phyloP scores from a whole-genome alignment of 2,329 filamentous ascomycete genomes.

The Cadophora malorum region DNA sequence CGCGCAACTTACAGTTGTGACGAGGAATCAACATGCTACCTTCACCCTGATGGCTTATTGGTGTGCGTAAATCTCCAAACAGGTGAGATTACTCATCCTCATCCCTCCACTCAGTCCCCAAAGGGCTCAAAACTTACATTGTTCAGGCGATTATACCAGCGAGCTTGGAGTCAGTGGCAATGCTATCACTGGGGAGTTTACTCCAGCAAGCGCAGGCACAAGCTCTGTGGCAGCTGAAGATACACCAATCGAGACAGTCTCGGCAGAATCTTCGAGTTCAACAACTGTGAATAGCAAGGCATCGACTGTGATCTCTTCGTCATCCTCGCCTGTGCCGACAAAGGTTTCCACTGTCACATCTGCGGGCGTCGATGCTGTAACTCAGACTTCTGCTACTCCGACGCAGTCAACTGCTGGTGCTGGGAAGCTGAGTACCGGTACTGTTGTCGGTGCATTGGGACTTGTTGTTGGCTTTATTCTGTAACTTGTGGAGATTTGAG shows the following conservation, averaged over 20 bases:
- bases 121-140: background rate
- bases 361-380: background rate
- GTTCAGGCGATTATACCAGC: background rate
- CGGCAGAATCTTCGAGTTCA: too few species aligned
- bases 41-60: background rate
- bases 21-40: too few species aligned
- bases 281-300: background rate
- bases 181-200: background rate
- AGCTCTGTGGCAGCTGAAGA: too few species aligned
- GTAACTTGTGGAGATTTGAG: too few species aligned
- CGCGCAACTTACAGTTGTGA: too few species aligned
- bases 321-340: background rate
- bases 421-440: background rate
- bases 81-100: too few species aligned
- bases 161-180: background rate
- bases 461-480: too few species aligned
- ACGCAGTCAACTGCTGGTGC: background rate
- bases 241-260: too few species aligned
- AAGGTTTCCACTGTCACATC: background rate
- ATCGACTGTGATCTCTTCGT: background rate
- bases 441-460: too few species aligned
- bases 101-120: too few species aligned
- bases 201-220: too few species aligned
- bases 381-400: background rate
- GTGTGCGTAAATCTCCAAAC: too few species aligned